Percentiles rank a stretch among this genome's conserved stretches.
phyloP scores from a whole-genome alignment of 2,329 filamentous ascomycete genomes.

The Aspergillus terreus region DNA sequence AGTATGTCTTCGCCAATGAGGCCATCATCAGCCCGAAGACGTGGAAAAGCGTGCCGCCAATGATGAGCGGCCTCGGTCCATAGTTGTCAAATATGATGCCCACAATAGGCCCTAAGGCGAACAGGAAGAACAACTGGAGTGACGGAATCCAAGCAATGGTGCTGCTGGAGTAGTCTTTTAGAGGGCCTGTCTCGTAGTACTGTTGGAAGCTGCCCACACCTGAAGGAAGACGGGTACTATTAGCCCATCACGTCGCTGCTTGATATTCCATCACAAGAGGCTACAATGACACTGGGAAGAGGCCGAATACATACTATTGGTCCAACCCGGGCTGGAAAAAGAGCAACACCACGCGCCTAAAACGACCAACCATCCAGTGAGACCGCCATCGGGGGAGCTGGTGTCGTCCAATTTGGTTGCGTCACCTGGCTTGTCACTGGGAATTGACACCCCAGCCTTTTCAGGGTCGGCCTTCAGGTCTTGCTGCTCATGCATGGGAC shows the following conservation, averaged over 20 bases:
- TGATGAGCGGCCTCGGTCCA: slow-evolving; percentile 54
- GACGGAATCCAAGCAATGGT: slow-evolving; percentile 13
- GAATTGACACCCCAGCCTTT: background rate
- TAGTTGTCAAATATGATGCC: slow-evolving; percentile 61
- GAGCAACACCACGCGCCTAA: slow-evolving; percentile 5
- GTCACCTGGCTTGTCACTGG: background rate
- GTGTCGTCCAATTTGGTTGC: background rate
- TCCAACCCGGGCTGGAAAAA: slow-evolving; percentile 7
- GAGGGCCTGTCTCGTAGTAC: slow-evolving; percentile 6
- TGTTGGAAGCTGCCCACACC: slow-evolving; percentile 11
- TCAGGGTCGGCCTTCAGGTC: background rate
- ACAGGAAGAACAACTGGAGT: slow-evolving; percentile 11
- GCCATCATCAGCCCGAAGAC: slow-evolving; percentile 56
- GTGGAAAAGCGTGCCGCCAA: slow-evolving; percentile 48
- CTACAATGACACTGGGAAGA: background rate
- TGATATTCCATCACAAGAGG: background rate
- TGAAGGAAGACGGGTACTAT: background rate
- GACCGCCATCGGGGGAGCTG: background rate
- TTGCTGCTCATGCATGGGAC: background rate
- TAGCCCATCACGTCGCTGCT: background rate
- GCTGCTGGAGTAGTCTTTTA: slow-evolving; percentile 7
- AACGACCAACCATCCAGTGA: slow-evolving; percentile 1
- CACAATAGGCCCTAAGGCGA: slow-evolving; percentile 43
- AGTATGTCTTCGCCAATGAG: slow-evolving; percentile 47
- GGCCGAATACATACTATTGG: slow-evolving; percentile 2